These are phyloP conservation scores for Bacidia gigantensis DNA, from an alignment of 495 filamentous ascomycete species.

Conservation along the genomic window DNA sequence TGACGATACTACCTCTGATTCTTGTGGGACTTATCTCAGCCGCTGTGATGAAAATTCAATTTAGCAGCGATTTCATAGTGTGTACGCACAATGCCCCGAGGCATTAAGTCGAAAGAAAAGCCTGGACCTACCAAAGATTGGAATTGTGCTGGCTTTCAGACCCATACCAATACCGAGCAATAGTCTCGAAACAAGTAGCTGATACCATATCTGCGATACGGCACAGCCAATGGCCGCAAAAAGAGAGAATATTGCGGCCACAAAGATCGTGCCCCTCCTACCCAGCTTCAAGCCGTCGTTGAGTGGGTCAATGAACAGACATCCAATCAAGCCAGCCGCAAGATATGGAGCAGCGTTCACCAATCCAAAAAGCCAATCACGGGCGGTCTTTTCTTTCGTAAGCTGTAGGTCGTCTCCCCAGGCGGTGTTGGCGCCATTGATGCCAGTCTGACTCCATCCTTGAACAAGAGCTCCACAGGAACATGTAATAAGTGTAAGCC, in stretches of 20 bases:
- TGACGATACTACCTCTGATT: conserved; percentile 18
- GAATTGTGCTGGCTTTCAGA: conserved; percentile 31
- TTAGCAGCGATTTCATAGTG: no score
- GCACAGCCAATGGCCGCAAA: conserved; percentile 47
- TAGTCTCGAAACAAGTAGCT: conserved; percentile 43
- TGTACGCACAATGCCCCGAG: no score
- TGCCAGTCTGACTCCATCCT: conserved; percentile 56
- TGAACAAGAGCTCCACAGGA: conserved; percentile 13
- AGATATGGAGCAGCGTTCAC: conserved; percentile 28
- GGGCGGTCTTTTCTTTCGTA: conserved; percentile 22
- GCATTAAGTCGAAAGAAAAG: not conserved
- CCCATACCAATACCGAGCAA: conserved; percentile 15
- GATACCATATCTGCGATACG: conserved; percentile 42
- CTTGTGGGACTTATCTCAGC: conserved; percentile 21
- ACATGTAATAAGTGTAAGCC: not conserved
- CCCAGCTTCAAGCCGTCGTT: conserved; percentile 41
- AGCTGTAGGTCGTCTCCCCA: conserved; percentile 37
- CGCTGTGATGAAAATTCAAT: conserved; percentile 7
- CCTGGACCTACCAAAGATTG: conserved; percentile 10
- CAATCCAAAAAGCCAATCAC: conserved; percentile 31
- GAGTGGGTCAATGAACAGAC: conserved; percentile 55
- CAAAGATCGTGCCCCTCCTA: conserved; percentile 51
- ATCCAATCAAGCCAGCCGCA: conserved; percentile 30
- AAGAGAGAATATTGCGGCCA: conserved; percentile 47
- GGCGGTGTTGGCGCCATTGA: conserved; percentile 56